Evolutionary conservation across 768 basidiomycete species (phyloP).

Genomic region (Agaricus sinodeliciosus): DNA sequence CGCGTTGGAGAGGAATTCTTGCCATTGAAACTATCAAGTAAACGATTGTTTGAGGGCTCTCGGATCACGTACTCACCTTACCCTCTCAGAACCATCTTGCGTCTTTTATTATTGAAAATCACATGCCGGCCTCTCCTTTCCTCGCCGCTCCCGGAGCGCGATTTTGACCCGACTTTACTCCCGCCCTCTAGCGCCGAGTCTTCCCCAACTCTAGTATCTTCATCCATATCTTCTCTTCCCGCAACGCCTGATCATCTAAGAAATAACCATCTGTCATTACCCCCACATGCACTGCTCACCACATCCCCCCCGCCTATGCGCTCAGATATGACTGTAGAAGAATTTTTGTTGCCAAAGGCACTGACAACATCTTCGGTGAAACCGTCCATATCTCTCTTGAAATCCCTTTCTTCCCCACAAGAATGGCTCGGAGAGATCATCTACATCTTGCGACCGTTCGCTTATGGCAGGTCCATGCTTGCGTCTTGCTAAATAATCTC

Average conservation of each 20-base stretch:
- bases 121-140: constrained; percentile 73
- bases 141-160: constrained; percentile 81
- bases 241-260: constrained; percentile 73
- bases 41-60: constrained; percentile 17
- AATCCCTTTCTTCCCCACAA: constrained; percentile 49
- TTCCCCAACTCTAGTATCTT: constrained; percentile 55
- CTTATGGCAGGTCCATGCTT: constrained; percentile 53
- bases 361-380: constrained; percentile 68
- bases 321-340: constrained; percentile 59
- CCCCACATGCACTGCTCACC: constrained; percentile 55
- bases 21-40: constrained; percentile 83
- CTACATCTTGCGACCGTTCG: constrained; percentile 66
- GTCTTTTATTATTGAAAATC: constrained; percentile 63
- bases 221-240: constrained; percentile 48
- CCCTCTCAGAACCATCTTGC: constrained; percentile 57
- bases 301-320: constrained; percentile 34
- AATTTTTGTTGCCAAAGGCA: constrained; percentile 78
- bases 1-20: constrained; percentile 72
- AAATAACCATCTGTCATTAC: constrained; percentile 68
- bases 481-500: constrained; percentile 10
- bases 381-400: constrained; percentile 60
- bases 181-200: constrained; percentile 45
- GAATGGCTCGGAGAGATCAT: constrained; percentile 73
- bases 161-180: constrained; percentile 71
- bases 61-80: not conserved